Base-by-base conservation (phyloP, 2,329 filamentous ascomycete species). In the Huntiella abstrusa region DNA sequence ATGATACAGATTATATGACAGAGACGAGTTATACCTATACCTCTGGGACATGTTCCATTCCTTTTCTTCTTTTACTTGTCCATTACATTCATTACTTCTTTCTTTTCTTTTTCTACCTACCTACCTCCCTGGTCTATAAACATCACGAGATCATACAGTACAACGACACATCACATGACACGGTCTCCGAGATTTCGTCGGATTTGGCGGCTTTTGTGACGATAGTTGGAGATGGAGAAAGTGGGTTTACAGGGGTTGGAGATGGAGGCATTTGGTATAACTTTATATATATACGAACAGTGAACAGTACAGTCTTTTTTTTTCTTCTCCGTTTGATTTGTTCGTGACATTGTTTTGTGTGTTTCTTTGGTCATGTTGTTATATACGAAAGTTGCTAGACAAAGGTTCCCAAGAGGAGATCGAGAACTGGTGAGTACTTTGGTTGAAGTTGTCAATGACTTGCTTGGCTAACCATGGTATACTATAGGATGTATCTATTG, bases 331-430 rank as follows among this genome's bases (percentile, higher is more conserved):
- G 10, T 13, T 22, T 4, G 5, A n/a, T 38, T 45, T 7, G 36
- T 32, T 38, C 28, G 10, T 13, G 6, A 37, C n/a, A 11, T n/a
- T 28, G 2, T 33, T 33, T 4, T 41, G n/a, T 28, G 7, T 28
- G 22, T 17, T 28, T 41, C 39, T 41, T 28, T 32, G 28, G 28
- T 38, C 19, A 75, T 76, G 73, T 59, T 77, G 53, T 58, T 77
- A 39, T 77, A 74, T 55, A 73, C 71, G n/a, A 67, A 64, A 57
- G 59, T 69, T 43, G 72, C 72, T 49, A 58, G 65, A 41, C 72
- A n/a, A 76, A 74, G 58, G 61, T 65, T 39, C 72, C 72, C 32
- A 77, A 75, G 59, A 67, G 62, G 55, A 65, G 73, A 47, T 76
- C 73, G n/a, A 64, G 72, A 61, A 67, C 69, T 56, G 71, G 71